Evolutionary conservation across 2,329 filamentous ascomycete species (phyloP).

Genomic region (Botrytis fabae): DNA sequence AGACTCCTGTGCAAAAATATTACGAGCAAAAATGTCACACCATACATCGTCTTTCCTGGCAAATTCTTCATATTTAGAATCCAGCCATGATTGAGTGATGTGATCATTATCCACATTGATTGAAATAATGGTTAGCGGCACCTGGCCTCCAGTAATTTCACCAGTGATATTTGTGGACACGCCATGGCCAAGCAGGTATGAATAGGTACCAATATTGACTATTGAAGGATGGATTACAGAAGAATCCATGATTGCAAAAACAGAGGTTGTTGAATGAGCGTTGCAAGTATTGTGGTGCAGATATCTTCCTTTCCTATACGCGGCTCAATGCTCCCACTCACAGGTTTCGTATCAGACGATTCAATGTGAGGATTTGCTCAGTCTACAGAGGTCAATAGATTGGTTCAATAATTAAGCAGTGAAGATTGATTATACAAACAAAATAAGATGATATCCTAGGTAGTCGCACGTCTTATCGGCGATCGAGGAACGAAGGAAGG

Average conservation of each 20-base stretch:
- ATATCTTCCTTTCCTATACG: neutral
- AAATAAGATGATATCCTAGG: neutral
- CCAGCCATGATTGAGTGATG: neutral
- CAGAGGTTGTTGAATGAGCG: neutral
- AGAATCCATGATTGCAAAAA: neutral
- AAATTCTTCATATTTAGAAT: neutral
- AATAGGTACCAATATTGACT: neutral
- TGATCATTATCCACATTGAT: neutral
- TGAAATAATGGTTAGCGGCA: conserved; percentile 2
- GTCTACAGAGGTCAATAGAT: neutral
- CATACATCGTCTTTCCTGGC: conserved; percentile 1
- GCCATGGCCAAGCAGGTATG: conserved; percentile 3
- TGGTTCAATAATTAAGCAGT: neutral
- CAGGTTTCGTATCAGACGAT: neutral
- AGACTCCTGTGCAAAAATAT: neutral
- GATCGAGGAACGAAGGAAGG: neutral
- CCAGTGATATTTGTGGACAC: neutral
- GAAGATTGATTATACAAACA: neutral
- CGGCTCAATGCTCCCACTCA: neutral
- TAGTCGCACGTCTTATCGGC: neutral
- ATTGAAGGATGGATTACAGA: neutral
- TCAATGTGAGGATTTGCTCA: neutral
- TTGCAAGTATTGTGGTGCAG: neutral
- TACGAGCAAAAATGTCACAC: neutral
- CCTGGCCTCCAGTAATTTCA: too few relatives aligned